These are phyloP conservation scores for Odontarrhena argentea DNA, from an alignment of 345 rosid genomes.

Conservation along the genomic window DNA sequence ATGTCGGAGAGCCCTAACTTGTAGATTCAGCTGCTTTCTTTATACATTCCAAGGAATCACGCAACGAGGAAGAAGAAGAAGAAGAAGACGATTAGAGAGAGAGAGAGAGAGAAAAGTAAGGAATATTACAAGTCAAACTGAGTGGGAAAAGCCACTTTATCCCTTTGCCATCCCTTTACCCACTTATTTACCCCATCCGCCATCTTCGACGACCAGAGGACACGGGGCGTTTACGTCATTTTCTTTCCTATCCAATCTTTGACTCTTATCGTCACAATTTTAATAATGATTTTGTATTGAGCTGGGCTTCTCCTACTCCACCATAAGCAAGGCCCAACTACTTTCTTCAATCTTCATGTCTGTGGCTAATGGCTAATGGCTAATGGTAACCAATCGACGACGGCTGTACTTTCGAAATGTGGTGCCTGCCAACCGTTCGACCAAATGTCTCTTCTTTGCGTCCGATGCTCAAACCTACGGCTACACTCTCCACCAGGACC, in stretches of 20 bases:
- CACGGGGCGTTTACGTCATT: constrained; percentile 21
- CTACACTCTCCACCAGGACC: constrained; percentile 11
- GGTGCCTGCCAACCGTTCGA: constrained; percentile 42
- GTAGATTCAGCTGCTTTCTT: constrained; percentile 32
- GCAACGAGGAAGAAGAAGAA: constrained; percentile 45
- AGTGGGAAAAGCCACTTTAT: constrained; percentile 23
- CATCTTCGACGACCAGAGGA: background rate
- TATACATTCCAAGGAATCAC: constrained; percentile 2
- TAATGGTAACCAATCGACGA: no score
- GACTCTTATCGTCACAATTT: constrained; percentile 11
- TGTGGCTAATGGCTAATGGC: no score
- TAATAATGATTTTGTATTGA: background rate
- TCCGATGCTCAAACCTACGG: constrained; percentile 20
- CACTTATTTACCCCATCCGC: constrained; percentile 11
- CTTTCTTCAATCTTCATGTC: constrained; percentile 2
- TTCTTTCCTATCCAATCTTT: constrained; percentile 20
- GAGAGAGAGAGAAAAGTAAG: background rate
- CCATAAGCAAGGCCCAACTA: constrained; percentile 16
- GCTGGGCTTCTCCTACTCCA: constrained; percentile 22
- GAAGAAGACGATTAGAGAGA: constrained; percentile 25
- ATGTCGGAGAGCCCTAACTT: constrained; percentile 29
- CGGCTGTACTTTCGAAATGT: constrained; percentile 13
- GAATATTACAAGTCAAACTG: constrained; percentile 34
- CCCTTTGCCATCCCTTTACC: constrained; percentile 6
- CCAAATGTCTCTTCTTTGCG: constrained; percentile 46